phyloP scores from a whole-genome alignment of 2,329 filamentous ascomycete species.

The Botrytis porri region DNA sequence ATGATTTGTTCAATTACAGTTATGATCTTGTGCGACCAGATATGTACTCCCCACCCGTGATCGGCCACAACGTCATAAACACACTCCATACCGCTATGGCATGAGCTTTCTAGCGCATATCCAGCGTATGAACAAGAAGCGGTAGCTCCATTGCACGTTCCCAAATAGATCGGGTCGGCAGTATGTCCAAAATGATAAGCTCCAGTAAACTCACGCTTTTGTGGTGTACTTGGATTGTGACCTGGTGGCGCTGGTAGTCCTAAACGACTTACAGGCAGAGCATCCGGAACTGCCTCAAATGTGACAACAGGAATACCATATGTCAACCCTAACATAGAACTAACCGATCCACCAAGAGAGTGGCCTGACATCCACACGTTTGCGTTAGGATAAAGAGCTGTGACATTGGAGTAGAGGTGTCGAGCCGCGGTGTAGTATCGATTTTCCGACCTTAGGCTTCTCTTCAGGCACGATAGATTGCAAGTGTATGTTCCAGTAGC shows the following conservation, averaged over 20 bases:
- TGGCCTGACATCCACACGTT: constrained; percentile 90
- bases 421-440: constrained; percentile 87
- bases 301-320: constrained; percentile 90
- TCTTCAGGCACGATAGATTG: constrained; percentile 83
- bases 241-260: constrained; percentile 84
- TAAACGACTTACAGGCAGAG: constrained; percentile 77
- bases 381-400: constrained; percentile 77
- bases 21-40: constrained; percentile 87
- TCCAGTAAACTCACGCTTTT: constrained; percentile 70
- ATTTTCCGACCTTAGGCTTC: constrained; percentile 75
- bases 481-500: constrained; percentile 83
- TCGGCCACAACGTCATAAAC: constrained; percentile 90
- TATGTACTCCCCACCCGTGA: constrained; percentile 86
- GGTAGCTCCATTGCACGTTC: constrained; percentile 85
- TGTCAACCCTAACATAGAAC: constrained; percentile 83
- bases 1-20: constrained; percentile 86
- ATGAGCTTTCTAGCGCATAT: constrained; percentile 91
- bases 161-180: constrained; percentile 92
- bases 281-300: constrained; percentile 90
- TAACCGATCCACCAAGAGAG: constrained; percentile 85
- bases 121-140: constrained; percentile 88
- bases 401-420: constrained; percentile 90
- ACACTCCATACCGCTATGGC: constrained; percentile 84
- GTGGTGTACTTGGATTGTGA: constrained; percentile 66
- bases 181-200: constrained; percentile 92